phyloP scores from a whole-genome alignment of 2,329 filamentous ascomycete species.

The Trichoderma sp. region DNA sequence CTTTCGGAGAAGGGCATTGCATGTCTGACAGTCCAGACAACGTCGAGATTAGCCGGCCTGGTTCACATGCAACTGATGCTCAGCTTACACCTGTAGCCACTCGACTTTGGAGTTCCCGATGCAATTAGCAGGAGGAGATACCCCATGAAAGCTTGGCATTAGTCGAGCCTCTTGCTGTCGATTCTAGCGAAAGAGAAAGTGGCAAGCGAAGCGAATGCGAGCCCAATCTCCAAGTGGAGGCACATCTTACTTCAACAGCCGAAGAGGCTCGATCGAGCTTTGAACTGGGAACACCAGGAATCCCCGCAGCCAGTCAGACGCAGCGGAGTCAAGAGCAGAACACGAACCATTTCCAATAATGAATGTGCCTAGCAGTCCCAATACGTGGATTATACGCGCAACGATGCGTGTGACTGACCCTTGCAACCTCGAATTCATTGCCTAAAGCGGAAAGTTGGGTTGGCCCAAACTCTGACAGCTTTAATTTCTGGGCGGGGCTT shows the following conservation, averaged over 20 bases:
- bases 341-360: background rate
- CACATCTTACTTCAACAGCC: background rate
- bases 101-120: background rate
- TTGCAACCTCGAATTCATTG: slow-evolving; percentile 1
- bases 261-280: background rate
- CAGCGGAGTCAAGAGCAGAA: background rate
- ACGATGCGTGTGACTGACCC: background rate
- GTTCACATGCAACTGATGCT: background rate
- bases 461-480: background rate
- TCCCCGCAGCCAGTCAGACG: background rate
- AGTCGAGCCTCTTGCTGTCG: background rate
- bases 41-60: background rate
- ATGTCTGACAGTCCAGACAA: background rate
- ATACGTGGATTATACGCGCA: background rate
- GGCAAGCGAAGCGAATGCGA: background rate
- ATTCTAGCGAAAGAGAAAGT: background rate
- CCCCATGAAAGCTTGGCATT: background rate
- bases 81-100: background rate
- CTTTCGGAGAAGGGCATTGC: background rate
- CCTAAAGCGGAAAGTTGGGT: background rate
- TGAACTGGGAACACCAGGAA: background rate
- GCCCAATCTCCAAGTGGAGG: background rate
- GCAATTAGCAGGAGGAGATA: background rate
- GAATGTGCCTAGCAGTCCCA: background rate
- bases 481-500: background rate